Evolutionary conservation across 73 alveolate species (phyloP).

Genomic region (Symbiodinium pilosum): DNA sequence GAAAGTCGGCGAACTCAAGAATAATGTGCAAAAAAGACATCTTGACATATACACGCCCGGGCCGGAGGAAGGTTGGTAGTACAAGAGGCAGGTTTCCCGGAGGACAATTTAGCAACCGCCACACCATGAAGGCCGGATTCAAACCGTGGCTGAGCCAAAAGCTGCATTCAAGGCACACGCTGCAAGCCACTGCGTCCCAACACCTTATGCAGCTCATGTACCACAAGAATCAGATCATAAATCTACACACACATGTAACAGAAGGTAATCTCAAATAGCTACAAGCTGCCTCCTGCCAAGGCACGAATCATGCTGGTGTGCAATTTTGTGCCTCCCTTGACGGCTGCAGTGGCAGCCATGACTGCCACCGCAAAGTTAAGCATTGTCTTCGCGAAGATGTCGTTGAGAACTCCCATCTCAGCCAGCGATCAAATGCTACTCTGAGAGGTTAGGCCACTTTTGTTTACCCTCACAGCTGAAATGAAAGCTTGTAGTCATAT

Average conservation of each 20-base stretch:
- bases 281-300: not conserved
- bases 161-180: slow-evolving; percentile 67
- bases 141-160: too few species aligned
- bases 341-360: slow-evolving; percentile 89
- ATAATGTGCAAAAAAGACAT: too few species aligned
- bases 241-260: too few species aligned
- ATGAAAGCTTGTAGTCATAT: too few species aligned
- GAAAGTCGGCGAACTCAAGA: too few species aligned
- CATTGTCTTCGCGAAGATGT: slow-evolving; percentile 30
- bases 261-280: not conserved
- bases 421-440: not conserved
- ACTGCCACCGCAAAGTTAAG: slow-evolving; percentile 71
- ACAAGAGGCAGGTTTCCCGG: too few species aligned
- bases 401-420: slow-evolving; percentile 48
- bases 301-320: slow-evolving; percentile 89
- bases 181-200: slow-evolving; percentile 87
- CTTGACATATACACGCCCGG: too few species aligned
- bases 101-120: too few species aligned
- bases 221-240: too few species aligned
- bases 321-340: slow-evolving; percentile 50
- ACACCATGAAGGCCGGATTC: too few species aligned
- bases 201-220: not conserved
- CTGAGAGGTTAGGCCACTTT: not conserved
- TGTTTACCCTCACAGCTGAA: too few species aligned
- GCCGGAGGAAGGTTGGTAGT: too few species aligned